A percentile compares a stretch with the other conserved stretches of the same genome.
These are phyloP conservation scores for Penicillium verrucosum DNA, from an alignment of 2,329 filamentous ascomycete species.

Conservation along the genomic window DNA sequence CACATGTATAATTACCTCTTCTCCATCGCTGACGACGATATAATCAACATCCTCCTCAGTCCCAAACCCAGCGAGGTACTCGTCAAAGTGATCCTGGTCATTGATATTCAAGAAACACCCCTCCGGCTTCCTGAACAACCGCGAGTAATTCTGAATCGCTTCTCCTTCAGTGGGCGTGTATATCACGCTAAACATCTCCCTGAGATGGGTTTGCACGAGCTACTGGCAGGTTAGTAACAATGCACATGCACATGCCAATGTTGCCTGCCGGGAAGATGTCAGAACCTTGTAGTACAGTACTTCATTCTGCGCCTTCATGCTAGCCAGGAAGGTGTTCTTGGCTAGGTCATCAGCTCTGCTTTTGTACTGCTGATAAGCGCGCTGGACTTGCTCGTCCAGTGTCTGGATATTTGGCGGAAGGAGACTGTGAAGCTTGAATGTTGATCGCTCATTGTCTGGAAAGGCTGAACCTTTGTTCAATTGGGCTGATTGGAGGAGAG, in stretches of 20 bases:
- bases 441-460: slow-evolving; percentile 62
- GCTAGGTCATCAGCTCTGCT: slow-evolving; percentile 62
- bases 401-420: slow-evolving; percentile 70
- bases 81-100: slow-evolving; percentile 62
- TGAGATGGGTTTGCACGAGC: slow-evolving; percentile 72
- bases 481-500: slow-evolving; percentile 61
- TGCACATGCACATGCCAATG: not conserved
- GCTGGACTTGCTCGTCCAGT: slow-evolving; percentile 69
- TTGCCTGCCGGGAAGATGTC: slow-evolving; percentile 10
- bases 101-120: slow-evolving; percentile 78
- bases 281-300: slow-evolving; percentile 72
- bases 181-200: slow-evolving; percentile 87
- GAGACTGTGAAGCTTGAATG: slow-evolving; percentile 69
- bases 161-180: slow-evolving; percentile 90
- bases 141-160: slow-evolving; percentile 79
- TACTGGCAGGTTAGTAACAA: slow-evolving; percentile 30
- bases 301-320: slow-evolving; percentile 79
- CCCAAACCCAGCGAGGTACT: slow-evolving; percentile 67
- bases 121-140: slow-evolving; percentile 72
- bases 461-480: slow-evolving; percentile 87
- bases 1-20: slow-evolving; percentile 39
- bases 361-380: slow-evolving; percentile 78
- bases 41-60: slow-evolving; percentile 74
- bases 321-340: slow-evolving; percentile 86
- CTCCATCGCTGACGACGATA: slow-evolving; percentile 76